Base-by-base conservation (phyloP, 176 grass and related monocot genomes). In the Ampelocalamus luodianensis region DNA sequence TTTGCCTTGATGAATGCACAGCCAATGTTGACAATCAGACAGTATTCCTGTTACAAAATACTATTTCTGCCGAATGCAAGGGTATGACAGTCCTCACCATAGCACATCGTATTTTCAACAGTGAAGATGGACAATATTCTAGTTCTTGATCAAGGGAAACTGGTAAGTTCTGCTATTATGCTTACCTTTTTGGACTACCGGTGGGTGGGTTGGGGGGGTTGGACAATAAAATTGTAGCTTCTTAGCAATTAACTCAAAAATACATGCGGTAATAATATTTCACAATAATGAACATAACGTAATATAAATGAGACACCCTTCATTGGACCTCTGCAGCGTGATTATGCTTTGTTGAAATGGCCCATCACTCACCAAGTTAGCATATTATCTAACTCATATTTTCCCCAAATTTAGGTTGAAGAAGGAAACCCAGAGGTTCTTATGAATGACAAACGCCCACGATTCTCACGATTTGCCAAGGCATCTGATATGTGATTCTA, bases 401-500 rank as follows among this genome's bases (percentile, higher is more conserved):
- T 27, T 36, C 2, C 75, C 67, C 51, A n/a, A 72, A 53, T 80
- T 60, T 59, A 94, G 96, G 93, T 98, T 77, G 96, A 98, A 89
- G 89, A 98, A 90, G 96, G 91, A 70, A 90, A 92, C 42, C 93
- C 93, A 16, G 23, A 74, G 66, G 83, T 71, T 61, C 91, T 98
- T 85, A 29, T 92, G 46, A 81, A 86, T 20, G 86, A 92, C 74
- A 83, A 65, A 43, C 63, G 42, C 23, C 95, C 93, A 36, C 90
- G 85, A 89, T 98, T 98, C 49, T 93, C 91, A 58, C 89, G 58
- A 49, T 95, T 92, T 72, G 96, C 83, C 11, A 87, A 87, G 69
- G 96, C 91, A 87, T 95, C 89, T 59, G 61, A 77, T 11, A 92
- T 95, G 93, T 95, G 46, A 98, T 36, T 45, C 29, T 29, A 29